Evolutionary conservation across 1,284 basidiomycete species (phyloP).

Genomic region (Porogramme epimiltina): DNA sequence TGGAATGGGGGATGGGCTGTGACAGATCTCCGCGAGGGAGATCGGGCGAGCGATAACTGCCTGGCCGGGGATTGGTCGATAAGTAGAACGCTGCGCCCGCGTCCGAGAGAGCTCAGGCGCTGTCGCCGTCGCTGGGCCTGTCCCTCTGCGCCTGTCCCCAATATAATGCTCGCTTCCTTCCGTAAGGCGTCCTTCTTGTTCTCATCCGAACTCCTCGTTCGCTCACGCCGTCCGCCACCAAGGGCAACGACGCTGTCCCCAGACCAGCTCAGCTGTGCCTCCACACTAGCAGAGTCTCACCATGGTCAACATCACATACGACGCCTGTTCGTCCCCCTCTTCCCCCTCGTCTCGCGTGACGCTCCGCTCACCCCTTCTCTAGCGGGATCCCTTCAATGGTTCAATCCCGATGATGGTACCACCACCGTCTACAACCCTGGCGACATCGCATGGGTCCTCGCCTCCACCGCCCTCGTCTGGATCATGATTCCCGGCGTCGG

Average conservation of each 20-base stretch:
- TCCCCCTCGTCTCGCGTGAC: not conserved
- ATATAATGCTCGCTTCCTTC: slow-evolving; percentile 16
- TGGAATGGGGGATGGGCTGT: not conserved
- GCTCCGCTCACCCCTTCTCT: slow-evolving; percentile 3
- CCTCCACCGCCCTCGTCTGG: slow-evolving; percentile 79
- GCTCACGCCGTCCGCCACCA: slow-evolving; percentile 3
- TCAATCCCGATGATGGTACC: slow-evolving; percentile 36
- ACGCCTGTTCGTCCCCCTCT: slow-evolving; percentile 39
- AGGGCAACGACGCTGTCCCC: slow-evolving; percentile 8
- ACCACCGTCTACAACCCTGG: slow-evolving; percentile 67
- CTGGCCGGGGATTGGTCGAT: slow-evolving; percentile 20
- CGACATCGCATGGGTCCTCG: slow-evolving; percentile 80
- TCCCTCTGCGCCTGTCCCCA: not conserved
- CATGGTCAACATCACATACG: slow-evolving; percentile 59
- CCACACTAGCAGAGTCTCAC: slow-evolving; percentile 5
- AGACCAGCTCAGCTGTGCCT: slow-evolving; percentile 9
- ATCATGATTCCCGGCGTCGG: slow-evolving; percentile 93
- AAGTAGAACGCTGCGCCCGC: slow-evolving; percentile 8
- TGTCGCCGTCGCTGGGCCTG: no score
- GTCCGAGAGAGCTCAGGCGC: no score
- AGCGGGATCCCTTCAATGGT: slow-evolving; percentile 33
- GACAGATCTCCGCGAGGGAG: not conserved
- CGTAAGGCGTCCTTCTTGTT: slow-evolving; percentile 4
- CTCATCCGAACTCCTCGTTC: slow-evolving; percentile 14
- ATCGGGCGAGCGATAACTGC: slow-evolving; percentile 14